Evolutionary conservation across 257 asterid species (phyloP).

Genomic region (Penstemon davidsonii): DNA sequence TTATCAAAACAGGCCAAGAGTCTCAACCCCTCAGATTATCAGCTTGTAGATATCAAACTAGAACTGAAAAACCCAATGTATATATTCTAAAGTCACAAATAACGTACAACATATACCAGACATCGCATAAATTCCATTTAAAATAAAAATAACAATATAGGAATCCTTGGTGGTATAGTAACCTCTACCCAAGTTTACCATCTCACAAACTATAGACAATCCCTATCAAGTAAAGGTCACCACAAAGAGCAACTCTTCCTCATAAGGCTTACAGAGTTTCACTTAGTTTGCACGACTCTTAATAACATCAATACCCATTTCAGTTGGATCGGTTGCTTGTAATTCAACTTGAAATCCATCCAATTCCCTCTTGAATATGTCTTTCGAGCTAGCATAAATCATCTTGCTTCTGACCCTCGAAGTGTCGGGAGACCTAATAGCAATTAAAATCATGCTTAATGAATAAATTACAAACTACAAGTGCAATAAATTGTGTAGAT

Average conservation of each 20-base stretch:
- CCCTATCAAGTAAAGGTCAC: conserved; percentile 26
- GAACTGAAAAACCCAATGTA: conserved; percentile 27
- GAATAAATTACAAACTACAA: background rate
- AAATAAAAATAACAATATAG: conserved; percentile 30
- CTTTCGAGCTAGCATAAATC: conserved; percentile 64
- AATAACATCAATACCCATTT: conserved; percentile 68
- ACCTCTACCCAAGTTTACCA: conserved; percentile 41
- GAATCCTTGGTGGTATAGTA: conserved; percentile 39
- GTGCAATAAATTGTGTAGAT: conserved; percentile 1
- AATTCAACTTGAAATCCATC: conserved; percentile 62
- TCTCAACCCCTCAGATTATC: conserved; percentile 20
- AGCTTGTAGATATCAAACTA: conserved; percentile 35
- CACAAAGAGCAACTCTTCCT: conserved; percentile 26
- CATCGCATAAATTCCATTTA: conserved; percentile 26
- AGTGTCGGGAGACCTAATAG: conserved; percentile 60
- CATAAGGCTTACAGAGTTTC: conserved; percentile 24
- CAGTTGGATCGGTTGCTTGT: conserved; percentile 75
- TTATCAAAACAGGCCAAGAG: conserved; percentile 11
- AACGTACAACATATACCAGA: conserved; percentile 31
- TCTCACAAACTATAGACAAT: conserved; percentile 38
- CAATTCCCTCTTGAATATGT: conserved; percentile 56
- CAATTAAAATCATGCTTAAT: background rate
- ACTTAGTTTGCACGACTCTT: conserved; percentile 56
- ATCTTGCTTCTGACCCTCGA: conserved; percentile 64
- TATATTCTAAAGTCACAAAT: conserved; percentile 31